Conservation (phyloP, 1,284 basidiomycete species). For the Fistulinella cinereoalba region DNA sequence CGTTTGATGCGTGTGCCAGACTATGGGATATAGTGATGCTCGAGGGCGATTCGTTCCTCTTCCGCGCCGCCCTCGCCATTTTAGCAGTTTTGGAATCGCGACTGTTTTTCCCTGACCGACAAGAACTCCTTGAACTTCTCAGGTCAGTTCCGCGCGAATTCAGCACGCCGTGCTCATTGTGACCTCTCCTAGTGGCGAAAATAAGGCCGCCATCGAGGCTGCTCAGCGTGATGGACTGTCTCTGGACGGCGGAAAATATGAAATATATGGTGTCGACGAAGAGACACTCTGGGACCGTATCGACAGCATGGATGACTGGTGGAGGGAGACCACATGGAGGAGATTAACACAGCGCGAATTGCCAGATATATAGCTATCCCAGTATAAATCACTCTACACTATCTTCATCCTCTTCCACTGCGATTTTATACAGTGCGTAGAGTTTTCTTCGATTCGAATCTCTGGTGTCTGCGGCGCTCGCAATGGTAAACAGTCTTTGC, state of each 20-base stretch:
- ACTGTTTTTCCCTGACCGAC: slow-evolving; percentile 79
- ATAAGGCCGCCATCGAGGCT: slow-evolving; percentile 80
- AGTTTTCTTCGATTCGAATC: slow-evolving; percentile 80
- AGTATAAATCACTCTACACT: slow-evolving; percentile 6
- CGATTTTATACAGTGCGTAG: slow-evolving; percentile 75
- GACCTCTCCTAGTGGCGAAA: slow-evolving; percentile 63
- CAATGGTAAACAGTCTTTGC: slow-evolving; percentile 68
- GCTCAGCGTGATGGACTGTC: slow-evolving; percentile 62
- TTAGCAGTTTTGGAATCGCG: slow-evolving; percentile 85
- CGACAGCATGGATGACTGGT: slow-evolving; percentile 83
- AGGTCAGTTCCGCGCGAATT: slow-evolving; percentile 43
- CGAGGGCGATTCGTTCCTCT: slow-evolving; percentile 86
- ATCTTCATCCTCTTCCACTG: slow-evolving; percentile 47
- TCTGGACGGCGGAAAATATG: slow-evolving; percentile 76
- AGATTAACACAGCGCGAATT: slow-evolving; percentile 82
- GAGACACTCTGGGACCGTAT: slow-evolving; percentile 79
- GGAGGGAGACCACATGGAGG: slow-evolving; percentile 89
- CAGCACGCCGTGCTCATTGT: slow-evolving; percentile 6
- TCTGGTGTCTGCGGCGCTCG: slow-evolving; percentile 69
- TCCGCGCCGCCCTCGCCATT: slow-evolving; percentile 79
- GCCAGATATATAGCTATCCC: slow-evolving; percentile 62
- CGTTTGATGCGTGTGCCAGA: slow-evolving; percentile 83
- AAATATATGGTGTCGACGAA: slow-evolving; percentile 85
- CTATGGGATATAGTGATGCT: slow-evolving; percentile 88
- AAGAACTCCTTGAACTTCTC: slow-evolving; percentile 71